Evolutionary conservation across 257 asterid genomes (phyloP).

Genomic region (Cordia subcordata): DNA sequence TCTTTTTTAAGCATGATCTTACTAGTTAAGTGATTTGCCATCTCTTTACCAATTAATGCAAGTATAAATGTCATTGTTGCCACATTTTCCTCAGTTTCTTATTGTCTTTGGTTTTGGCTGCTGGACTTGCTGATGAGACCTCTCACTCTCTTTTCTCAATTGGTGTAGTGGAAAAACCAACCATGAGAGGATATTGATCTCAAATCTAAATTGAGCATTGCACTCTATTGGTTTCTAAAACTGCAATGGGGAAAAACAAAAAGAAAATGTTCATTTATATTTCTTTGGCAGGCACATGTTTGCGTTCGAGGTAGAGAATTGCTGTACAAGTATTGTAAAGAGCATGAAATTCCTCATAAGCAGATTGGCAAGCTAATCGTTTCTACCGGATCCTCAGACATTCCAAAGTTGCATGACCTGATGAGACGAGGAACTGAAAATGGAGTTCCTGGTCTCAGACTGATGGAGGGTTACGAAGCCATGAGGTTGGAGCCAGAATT

Average conservation of each 20-base stretch:
- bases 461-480: constrained; percentile 66
- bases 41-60: too few relatives aligned
- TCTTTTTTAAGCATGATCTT: too few relatives aligned
- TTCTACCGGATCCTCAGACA: constrained; percentile 69
- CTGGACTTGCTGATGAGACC: too few relatives aligned
- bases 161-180: too few relatives aligned
- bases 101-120: too few relatives aligned
- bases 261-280: not conserved
- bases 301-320: constrained; percentile 72
- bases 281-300: constrained; percentile 48
- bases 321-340: constrained; percentile 61
- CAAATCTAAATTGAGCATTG: too few relatives aligned
- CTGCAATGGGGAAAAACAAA: not conserved
- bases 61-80: not conserved
- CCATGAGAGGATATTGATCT: too few relatives aligned
- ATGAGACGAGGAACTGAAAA: constrained; percentile 57
- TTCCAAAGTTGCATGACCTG: constrained; percentile 51
- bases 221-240: not conserved
- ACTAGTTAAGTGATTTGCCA: too few relatives aligned
- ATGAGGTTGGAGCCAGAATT: constrained; percentile 58
- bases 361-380: constrained; percentile 88
- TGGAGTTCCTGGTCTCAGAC: constrained; percentile 60
- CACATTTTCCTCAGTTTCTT: not conserved
- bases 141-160: too few relatives aligned
- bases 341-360: constrained; percentile 56